Base-by-base conservation (phyloP, 305 asterid species). In the Coffea humblotiana region DNA sequence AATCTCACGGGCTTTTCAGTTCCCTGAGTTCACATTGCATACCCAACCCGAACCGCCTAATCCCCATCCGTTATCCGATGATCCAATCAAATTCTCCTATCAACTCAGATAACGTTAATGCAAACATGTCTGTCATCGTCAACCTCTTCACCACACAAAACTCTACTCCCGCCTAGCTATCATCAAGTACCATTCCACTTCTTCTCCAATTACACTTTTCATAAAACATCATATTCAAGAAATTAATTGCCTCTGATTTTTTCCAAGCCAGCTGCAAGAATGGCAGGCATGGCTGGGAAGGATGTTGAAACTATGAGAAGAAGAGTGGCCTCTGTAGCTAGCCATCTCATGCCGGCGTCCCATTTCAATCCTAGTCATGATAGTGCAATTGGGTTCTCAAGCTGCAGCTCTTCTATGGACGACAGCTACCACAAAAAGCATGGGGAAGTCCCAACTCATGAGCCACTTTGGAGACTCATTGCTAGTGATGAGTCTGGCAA, bases 381-480 rank as follows among this genome's bases (percentile, higher is more conserved):
- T 52, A 1, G 58, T 52, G 58, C 18, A 14, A 52, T 52, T 52
- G 58, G 21, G 15, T 19, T 19, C 15, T 52, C 58, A 0, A 80
- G 56, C 83, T 93, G 97, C 89, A 86, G 93, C 85, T 87, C 94
- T 14, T 73, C 88, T 40, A 81, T 92, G 86, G 79, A 91, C 70
- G 97, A 95, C 58, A 90, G 90, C 51, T 95, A 86, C 82, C 97
- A 89, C 56, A 85, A 88, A 60, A 88, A 90, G 23, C 94, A 95
- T 89, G 97, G 97, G 21, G 91, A 88, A 47, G 98, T 95, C 12
- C 85, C 97, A 23, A 80, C 85, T 6, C 92, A 91, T 68, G 73
- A 79, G 14, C 98, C 99, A 4, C 77, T 67, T 12, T 95, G 99
- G 99, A 88, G 65, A 51, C 77, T 84, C 65, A 89, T 88, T 56